phyloP scores from a whole-genome alignment of 2,329 filamentous ascomycete genomes.

The Seiridium unicorne region DNA sequence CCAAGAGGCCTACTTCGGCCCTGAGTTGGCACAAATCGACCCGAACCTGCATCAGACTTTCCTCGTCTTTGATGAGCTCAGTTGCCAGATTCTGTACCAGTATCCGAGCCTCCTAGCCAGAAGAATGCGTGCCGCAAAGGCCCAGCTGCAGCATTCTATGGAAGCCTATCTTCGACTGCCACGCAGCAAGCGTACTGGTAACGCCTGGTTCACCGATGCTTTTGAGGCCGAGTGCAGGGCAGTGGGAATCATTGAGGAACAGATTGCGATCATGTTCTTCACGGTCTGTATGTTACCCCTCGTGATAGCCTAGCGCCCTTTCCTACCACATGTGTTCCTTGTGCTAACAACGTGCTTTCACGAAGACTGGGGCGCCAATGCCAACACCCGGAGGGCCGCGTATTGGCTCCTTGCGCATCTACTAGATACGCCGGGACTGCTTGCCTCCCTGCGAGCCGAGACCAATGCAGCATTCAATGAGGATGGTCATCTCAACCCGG shows the following conservation, averaged over 20 bases:
- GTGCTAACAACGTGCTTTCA: neutral
- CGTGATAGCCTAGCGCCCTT: neutral
- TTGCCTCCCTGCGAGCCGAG: neutral
- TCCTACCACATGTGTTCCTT: neutral
- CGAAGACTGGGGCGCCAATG: neutral
- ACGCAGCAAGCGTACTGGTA: neutral
- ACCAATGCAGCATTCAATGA: neutral
- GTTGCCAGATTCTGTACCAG: constrained; percentile 26
- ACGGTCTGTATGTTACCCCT: neutral
- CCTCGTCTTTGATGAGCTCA: constrained; percentile 22
- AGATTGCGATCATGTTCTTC: constrained; percentile 2
- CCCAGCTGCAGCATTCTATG: constrained; percentile 10
- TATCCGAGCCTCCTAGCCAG: constrained; percentile 21
- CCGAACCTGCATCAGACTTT: constrained; percentile 13
- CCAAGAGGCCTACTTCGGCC: constrained; percentile 21
- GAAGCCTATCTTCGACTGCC: constrained; percentile 17
- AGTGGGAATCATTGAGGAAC: neutral
- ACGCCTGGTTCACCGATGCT: constrained; percentile 3
- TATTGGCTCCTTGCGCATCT: constrained; percentile 4
- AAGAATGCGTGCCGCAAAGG: constrained; percentile 16
- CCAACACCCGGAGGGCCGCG: constrained; percentile 4
- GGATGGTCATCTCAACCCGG: neutral
- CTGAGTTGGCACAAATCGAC: constrained; percentile 15
- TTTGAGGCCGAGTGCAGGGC: neutral
- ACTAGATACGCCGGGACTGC: neutral